Percentiles rank a stretch among this genome's conserved stretches.
Conservation (phyloP, 352 stramenopile species). For the Phytophthora melonis region DNA sequence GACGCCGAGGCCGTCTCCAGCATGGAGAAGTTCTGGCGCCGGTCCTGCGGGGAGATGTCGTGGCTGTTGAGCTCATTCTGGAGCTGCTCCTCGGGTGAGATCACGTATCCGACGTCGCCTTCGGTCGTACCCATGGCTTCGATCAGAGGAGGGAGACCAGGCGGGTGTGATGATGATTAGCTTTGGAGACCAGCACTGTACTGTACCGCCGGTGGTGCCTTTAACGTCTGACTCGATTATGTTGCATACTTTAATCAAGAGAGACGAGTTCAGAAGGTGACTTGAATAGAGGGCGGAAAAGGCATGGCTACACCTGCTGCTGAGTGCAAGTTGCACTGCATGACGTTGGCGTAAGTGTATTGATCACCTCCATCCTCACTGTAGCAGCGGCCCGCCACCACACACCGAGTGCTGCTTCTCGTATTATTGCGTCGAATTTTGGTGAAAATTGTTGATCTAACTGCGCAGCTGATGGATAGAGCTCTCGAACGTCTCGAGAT, state of each 20-base stretch:
- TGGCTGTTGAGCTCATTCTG: constrained; percentile 26
- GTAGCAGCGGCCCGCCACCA: too few relatives aligned
- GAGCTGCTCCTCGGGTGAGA: constrained; percentile 30
- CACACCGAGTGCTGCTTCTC: neutral
- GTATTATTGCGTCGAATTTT: neutral
- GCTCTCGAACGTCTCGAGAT: neutral
- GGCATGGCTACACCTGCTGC: neutral
- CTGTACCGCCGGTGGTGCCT: neutral
- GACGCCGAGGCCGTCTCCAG: constrained; percentile 45
- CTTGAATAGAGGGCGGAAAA: neutral
- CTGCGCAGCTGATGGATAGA: too few relatives aligned
- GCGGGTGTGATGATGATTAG: neutral
- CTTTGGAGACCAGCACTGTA: neutral
- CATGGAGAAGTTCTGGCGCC: constrained; percentile 46
- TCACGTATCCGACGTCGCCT: constrained; percentile 30
- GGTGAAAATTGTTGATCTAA: too few relatives aligned
- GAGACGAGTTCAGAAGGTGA: neutral
- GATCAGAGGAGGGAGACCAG: neutral
- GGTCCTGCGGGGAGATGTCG: constrained; percentile 35
- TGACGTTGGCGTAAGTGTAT: neutral
- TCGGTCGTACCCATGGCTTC: constrained; percentile 15
- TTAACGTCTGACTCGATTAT: constrained; percentile 34
- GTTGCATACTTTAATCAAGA: constrained; percentile 15
- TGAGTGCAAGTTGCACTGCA: neutral
- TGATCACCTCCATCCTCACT: too few relatives aligned